A percentile compares a stretch with the other conserved stretches of the same genome.
Evolutionary conservation across 805 yeast species (phyloP).

Genomic region (Wickerhamomyces ciferrii): DNA sequence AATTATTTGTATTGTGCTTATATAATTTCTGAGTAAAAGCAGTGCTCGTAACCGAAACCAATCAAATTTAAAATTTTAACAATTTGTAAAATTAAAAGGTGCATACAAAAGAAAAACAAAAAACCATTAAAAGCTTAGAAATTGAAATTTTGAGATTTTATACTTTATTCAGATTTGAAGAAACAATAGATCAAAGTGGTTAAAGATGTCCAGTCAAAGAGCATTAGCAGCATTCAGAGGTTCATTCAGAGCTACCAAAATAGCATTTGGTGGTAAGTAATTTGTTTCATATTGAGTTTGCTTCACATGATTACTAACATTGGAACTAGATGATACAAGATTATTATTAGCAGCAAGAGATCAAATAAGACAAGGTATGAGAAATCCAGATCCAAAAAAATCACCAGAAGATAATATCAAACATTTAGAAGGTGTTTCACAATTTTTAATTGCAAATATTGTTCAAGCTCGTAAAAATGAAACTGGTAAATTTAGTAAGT

Average conservation of each 20-base stretch:
- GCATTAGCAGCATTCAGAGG: slow-evolving; percentile 55
- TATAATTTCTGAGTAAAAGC: too few species aligned
- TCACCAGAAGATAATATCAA: slow-evolving; percentile 44
- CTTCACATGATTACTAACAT: slow-evolving; percentile 18
- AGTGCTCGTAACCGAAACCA: too few species aligned
- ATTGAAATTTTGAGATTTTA: too few species aligned
- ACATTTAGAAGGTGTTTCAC: slow-evolving; percentile 65
- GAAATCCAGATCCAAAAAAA: slow-evolving; percentile 42
- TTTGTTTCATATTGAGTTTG: too few species aligned
- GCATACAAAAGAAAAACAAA: too few species aligned
- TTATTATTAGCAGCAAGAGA: slow-evolving; percentile 55
- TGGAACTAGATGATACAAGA: slow-evolving; percentile 23
- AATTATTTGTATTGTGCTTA: too few species aligned
- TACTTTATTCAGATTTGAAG: too few species aligned
- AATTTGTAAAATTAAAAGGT: too few species aligned
- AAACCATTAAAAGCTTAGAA: too few species aligned
- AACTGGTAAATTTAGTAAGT: slow-evolving; percentile 33
- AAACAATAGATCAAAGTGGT: too few species aligned
- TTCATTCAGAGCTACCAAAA: slow-evolving; percentile 59
- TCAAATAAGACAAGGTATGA: slow-evolving; percentile 51
- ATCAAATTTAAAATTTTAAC: too few species aligned
- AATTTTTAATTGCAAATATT: slow-evolving; percentile 65
- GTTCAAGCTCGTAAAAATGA: slow-evolving; percentile 70
- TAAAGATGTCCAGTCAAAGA: slow-evolving; percentile 6
- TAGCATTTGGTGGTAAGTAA: slow-evolving; percentile 44